Percentiles rank a stretch among this genome's conserved stretches.
phyloP scores from a whole-genome alignment of 176 grass and related monocot species.

The Miscanthus lutarioriparius region DNA sequence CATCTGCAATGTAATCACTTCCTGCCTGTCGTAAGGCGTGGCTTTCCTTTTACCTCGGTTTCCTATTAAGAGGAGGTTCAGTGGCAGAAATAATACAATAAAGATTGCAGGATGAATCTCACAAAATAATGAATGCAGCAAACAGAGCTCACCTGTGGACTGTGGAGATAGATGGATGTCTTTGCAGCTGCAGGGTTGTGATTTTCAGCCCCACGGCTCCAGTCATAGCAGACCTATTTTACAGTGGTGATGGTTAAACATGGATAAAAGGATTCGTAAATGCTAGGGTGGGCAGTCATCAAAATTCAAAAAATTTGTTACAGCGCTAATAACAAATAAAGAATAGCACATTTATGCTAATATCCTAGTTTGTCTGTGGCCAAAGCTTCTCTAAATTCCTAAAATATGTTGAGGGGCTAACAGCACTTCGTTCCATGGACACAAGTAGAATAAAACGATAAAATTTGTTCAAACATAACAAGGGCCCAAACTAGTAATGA shows the following conservation, averaged over 20 bases:
- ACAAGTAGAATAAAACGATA: neutral
- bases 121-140: neutral
- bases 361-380: neutral
- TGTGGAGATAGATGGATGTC: constrained; percentile 95
- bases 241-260: neutral
- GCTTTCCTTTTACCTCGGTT: constrained; percentile 94
- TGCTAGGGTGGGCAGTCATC: neutral
- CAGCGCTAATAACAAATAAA: neutral
- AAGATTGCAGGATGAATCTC: neutral
- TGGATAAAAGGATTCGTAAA: neutral
- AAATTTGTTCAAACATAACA: neutral
- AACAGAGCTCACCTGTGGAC: constrained; percentile 56
- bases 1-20: constrained; percentile 32
- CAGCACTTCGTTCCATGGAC: neutral
- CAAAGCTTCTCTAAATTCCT: neutral
- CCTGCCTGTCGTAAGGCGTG: constrained; percentile 63
- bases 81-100: neutral
- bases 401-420: neutral
- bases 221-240: constrained; percentile 85
- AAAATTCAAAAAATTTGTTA: neutral
- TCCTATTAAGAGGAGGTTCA: constrained; percentile 48
- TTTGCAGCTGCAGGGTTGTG: constrained; percentile 89
- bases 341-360: neutral
- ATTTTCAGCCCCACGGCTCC: constrained; percentile 95
- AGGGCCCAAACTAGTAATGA: neutral